These are phyloP conservation scores for Panaeolus cyanescens DNA, from an alignment of 768 basidiomycete species.

Conservation along the genomic window DNA sequence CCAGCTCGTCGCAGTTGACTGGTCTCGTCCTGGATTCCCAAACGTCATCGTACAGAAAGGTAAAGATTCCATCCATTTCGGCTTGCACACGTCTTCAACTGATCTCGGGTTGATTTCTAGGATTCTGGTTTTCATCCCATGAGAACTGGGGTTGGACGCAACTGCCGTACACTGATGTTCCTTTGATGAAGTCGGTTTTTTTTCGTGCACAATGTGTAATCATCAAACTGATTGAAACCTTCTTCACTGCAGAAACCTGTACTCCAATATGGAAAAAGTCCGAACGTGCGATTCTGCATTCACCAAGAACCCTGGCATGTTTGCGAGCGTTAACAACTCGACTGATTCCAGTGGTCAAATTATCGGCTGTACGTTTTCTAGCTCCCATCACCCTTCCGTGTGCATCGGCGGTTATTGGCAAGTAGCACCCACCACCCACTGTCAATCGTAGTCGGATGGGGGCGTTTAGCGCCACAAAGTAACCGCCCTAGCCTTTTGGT, in stretches of 20 bases:
- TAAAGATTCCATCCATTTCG: not conserved
- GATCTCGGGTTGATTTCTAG: no score
- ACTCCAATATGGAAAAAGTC: conserved; percentile 22
- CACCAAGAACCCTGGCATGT: conserved; percentile 21
- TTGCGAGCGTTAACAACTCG: conserved; percentile 24
- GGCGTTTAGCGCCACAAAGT: no score
- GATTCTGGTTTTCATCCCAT: conserved; percentile 26
- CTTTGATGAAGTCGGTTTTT: conserved; percentile 15
- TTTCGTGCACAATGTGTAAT: not conserved
- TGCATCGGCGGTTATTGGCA: not conserved
- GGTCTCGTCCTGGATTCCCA: conserved; percentile 12
- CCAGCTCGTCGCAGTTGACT: conserved; percentile 19
- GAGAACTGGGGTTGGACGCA: conserved; percentile 27
- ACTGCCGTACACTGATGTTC: conserved; percentile 22
- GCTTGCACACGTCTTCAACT: no score
- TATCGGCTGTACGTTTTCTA: conserved; percentile 17
- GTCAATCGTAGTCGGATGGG: no score
- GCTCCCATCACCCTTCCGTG: not conserved
- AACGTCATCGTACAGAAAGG: conserved; percentile 24
- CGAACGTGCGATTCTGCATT: conserved; percentile 22
- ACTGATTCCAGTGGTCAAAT: conserved; percentile 23
- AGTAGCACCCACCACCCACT: not conserved
- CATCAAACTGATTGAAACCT: not conserved
- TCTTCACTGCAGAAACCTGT: conserved; percentile 12
- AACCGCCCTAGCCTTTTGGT: no score